Base-by-base conservation (phyloP, 2,329 filamentous ascomycete species). In the Alternaria gansuensis region DNA sequence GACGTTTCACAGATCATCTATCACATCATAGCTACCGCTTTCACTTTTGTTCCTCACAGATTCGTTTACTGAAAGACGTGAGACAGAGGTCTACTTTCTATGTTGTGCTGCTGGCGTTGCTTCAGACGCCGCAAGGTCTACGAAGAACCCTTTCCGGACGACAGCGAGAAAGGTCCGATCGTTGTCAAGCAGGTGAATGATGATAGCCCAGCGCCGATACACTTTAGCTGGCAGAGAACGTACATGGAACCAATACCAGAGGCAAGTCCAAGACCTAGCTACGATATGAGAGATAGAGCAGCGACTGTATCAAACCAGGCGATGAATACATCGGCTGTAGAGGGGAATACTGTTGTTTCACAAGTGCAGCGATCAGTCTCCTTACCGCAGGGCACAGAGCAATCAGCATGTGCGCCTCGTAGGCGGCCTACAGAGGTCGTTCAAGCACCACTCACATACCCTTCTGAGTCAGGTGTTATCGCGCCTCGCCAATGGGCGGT, bases 221-320 rank as follows among this genome's bases (percentile, higher is more conserved):
- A 14, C 24, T 37, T 33, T 5, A 45, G 40, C 8, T 45, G 29
- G 3, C 34, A 14, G n/a, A 43, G 13, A 14, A 49, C 36, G 1
- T 5, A 11, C n/a, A 51, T 60, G 24, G 46, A 52, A 7, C 26
- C 57, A 5, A 58, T 57, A 8, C 54, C 51, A 5, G 57, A 63
- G 40, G 40, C n/a, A 28, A 63, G 60, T 40, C 41, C 54, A 28
- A 26, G 51, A 33, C 50, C 53, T 5, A 60, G 57, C 45, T 37
- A 51, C 6, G 60, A 60, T 14, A 24, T 17, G 17, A 39, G 11
- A 46, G 14, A 33, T 1, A 33, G 21, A 24, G 33, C 21, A 28
- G n/a, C 41, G 5, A 28, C 28, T 31, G 9, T 10, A 26, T 34
- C n/a, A 21, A 39, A 9, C 28, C 17, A 28, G 13, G 9, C 26